Evolutionary conservation across 2,329 filamentous ascomycete genomes (phyloP), one percentile per base, ranked within the genome.

Genomic region (Neofusicoccum laricinum): DNA sequence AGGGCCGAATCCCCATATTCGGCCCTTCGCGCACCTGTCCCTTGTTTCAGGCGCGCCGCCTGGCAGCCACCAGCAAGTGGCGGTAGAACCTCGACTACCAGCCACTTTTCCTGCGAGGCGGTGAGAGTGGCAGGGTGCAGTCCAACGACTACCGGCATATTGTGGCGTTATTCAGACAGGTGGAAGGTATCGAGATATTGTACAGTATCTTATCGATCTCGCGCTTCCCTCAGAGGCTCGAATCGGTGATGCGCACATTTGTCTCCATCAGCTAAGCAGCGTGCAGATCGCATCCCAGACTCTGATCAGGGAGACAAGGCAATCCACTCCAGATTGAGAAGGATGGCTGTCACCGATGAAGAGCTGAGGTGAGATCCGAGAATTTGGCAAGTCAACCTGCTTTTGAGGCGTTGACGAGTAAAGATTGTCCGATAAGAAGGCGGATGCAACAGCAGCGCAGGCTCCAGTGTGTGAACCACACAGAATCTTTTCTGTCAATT

Each of bases 1-100:
- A 59, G 55, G 55, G 21, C 55, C 55, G 55, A 59, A 59, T 59
- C 55, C 30, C 49, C 49, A 51, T 51, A 36, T 45, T 14, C 17
- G 40, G 43, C n/a, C 41, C 41, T 19, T 25, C 12, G 21, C 19
- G 30, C 41, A n/a, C 36, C 11, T 32, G 49, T 36, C 32, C 49
- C 10, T 36, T 12, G 49, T 51, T 58, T 59, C 41, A 59, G 55
- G 55, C 55, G 40, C 41, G 40, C 55, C 21, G 12, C 34, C 55
- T 34, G 19, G 40, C 55, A 59, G 40, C 55, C 55, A 59, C 55
- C n/a, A 34, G 11, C 15, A 41, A 46, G 55, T 59, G 30, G 55
- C 41, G 55, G 40, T 45, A 19, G 55, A 59, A n/a, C 30, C n/a
- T 34, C 17, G 25, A 21, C n/a, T 4, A 17, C 15, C 40, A n/a